phyloP scores from a whole-genome alignment of 2,329 filamentous ascomycete species.

The Aspergillus persii region DNA sequence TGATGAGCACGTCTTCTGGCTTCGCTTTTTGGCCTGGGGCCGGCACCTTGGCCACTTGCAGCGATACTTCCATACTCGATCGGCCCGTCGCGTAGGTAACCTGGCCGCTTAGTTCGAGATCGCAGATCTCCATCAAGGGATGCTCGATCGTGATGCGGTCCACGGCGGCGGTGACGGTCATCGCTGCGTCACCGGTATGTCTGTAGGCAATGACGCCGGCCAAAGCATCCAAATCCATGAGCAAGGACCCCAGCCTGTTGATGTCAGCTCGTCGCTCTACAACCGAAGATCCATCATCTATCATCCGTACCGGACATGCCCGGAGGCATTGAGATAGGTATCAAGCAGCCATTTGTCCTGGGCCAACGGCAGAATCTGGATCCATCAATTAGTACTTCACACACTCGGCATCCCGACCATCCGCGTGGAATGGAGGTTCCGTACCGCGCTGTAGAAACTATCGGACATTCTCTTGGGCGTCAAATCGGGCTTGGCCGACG shows the following conservation, averaged over 20 bases:
- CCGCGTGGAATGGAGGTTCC: conserved; percentile 25
- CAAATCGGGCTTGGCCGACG: conserved; percentile 53
- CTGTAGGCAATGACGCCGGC: conserved; percentile 75
- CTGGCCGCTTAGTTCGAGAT: conserved; percentile 68
- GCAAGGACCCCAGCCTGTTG: conserved; percentile 63
- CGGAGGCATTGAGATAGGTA: conserved; percentile 72
- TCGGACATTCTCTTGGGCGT: conserved; percentile 68
- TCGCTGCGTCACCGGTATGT: conserved; percentile 63
- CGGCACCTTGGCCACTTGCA: conserved; percentile 68
- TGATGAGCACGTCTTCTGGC: conserved; percentile 64
- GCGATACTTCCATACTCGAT: conserved; percentile 71
- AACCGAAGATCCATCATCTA: neutral
- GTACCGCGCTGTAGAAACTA: conserved; percentile 65
- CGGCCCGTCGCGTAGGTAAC: conserved; percentile 71
- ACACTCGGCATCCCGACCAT: conserved; percentile 10
- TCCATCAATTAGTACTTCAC: conserved; percentile 9
- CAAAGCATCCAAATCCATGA: conserved; percentile 78
- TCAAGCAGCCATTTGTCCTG: conserved; percentile 75
- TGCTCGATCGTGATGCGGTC: conserved; percentile 67
- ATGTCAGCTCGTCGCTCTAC: conserved; percentile 2
- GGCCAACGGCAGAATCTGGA: conserved; percentile 63
- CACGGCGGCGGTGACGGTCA: conserved; percentile 63
- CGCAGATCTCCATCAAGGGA: conserved; percentile 72
- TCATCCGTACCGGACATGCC: conserved; percentile 62
- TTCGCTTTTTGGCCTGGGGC: conserved; percentile 54